phyloP scores from a whole-genome alignment of 1,284 basidiomycete species.

The Porodaedalea pini region DNA sequence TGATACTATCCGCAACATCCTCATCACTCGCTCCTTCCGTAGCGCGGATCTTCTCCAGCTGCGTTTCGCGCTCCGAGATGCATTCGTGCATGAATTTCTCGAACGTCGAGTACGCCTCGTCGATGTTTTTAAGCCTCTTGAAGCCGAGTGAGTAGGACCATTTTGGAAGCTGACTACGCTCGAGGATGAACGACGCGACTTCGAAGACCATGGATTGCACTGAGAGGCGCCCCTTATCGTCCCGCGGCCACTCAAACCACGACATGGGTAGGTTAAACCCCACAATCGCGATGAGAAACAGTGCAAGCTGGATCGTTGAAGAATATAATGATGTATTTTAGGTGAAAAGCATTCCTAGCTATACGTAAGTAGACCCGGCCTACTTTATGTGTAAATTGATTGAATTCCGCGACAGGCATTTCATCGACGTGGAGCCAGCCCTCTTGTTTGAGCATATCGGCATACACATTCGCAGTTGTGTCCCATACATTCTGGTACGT shows the following conservation, averaged over 20 bases:
- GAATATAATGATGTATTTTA: too few species aligned
- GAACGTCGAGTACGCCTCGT: constrained; percentile 16
- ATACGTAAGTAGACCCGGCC: neutral
- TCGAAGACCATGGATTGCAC: constrained; percentile 16
- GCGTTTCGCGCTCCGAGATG: constrained; percentile 7
- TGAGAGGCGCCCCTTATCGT: constrained; percentile 13
- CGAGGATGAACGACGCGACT: constrained; percentile 7
- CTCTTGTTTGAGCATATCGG: constrained; percentile 29
- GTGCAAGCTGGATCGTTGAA: constrained; percentile 12
- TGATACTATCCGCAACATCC: constrained; percentile 14
- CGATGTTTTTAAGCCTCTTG: constrained; percentile 8
- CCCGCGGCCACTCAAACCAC: constrained; percentile 10
- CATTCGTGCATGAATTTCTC: constrained; percentile 16
- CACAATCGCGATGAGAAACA: constrained; percentile 17
- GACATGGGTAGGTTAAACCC: constrained; percentile 19
- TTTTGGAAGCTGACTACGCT: constrained; percentile 3
- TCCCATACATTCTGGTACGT: constrained; percentile 28
- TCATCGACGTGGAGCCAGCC: constrained; percentile 25
- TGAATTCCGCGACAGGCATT: constrained; percentile 2
- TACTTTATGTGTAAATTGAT: neutral
- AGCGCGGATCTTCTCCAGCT: constrained; percentile 7
- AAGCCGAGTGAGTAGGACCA: constrained; percentile 14
- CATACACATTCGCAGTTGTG: constrained; percentile 26
- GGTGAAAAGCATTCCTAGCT: neutral
- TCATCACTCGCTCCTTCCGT: constrained; percentile 1